Base-by-base conservation (phyloP, 208 protist genomes). In the Acanthamoeba triangularis region DNA sequence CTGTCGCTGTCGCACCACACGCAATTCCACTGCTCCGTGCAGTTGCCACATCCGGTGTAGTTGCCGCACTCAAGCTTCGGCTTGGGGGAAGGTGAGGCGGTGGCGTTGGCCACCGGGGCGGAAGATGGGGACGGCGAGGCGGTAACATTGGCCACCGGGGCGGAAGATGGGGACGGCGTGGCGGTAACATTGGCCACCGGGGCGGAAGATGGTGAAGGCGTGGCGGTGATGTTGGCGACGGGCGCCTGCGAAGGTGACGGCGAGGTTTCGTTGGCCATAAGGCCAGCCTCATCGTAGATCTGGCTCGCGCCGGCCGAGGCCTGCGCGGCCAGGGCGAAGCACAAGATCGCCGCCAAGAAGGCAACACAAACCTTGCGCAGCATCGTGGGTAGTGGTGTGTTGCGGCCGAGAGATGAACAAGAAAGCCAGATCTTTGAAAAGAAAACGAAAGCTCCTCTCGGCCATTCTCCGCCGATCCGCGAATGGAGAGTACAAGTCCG, bases 1-100 rank as follows among this genome's bases (percentile, higher is more conserved):
- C 44, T 82, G 69, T 74, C 59, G 69, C 67, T 82, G 41, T 94
- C 90, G 69, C 90, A 94, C 90, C 90, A 94, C 23, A 94, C 90
- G 65, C 90, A 94, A 25, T 78, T 44, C 90, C 90, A 94, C 47
- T 94, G 47, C 11, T 94, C 67, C 23, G 90, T 65, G n/a, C 90
- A 94, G 65, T 92, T 72, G n/a, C 80, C 80, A 13, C 80, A 88
- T 13, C 80, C 52, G 80, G 80, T 88, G 52, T 88, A 88, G 49
- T 88, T 88, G 80, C 37, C 80, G 56, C 80, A 88, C 5, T 0
- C 44, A 18, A 65, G 44, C 52, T 88, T 63, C 1, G 80, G 44
- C 49, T 88, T 88, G 2, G 80, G n/a, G 3, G 80, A 13, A 59
- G 52, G 30, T 1, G 44, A 28, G 14, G 59, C 14, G 25, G 59